Conservation (phyloP, 1,139 yeast species). For the Pneumocystis jirovecii region DNA sequence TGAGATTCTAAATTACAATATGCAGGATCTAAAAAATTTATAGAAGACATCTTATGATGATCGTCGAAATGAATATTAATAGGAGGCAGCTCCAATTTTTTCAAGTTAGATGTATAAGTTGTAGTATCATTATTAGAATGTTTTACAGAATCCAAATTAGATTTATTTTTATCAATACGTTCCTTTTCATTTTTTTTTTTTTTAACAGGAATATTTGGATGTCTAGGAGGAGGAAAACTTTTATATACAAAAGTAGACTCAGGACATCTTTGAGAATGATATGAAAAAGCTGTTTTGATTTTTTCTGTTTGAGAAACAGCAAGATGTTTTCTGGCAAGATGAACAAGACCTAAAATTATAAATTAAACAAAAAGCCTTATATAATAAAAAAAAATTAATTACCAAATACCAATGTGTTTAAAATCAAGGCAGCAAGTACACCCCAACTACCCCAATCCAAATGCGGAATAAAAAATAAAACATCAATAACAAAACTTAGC, state of each 20-base stretch:
- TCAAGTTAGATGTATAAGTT: not conserved
- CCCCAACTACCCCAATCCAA: slow-evolving; percentile 45
- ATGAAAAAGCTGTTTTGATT: not conserved
- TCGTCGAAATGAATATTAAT: not conserved
- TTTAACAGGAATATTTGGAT: not conserved
- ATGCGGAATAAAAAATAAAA: slow-evolving; percentile 38
- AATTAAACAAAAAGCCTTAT: not conserved
- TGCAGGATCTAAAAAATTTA: not conserved
- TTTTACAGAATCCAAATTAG: not conserved
- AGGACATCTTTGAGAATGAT: not conserved
- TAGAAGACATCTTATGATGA: not conserved
- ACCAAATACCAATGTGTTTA: slow-evolving; percentile 27
- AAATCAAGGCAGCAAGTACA: slow-evolving; percentile 31
- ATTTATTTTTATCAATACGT: not conserved
- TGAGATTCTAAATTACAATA: not conserved
- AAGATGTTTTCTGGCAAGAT: not conserved
- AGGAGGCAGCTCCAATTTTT: not conserved
- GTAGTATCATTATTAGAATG: not conserved
- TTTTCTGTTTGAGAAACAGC: not conserved
- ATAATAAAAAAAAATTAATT: not conserved
- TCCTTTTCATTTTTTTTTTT: not conserved
- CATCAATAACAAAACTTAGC: slow-evolving; percentile 40
- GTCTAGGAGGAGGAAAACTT: not conserved
- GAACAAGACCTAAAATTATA: not conserved
- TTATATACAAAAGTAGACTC: not conserved